phyloP scores from a whole-genome alignment of 2,329 filamentous ascomycete genomes.

The Macroventuria anomochaeta region DNA sequence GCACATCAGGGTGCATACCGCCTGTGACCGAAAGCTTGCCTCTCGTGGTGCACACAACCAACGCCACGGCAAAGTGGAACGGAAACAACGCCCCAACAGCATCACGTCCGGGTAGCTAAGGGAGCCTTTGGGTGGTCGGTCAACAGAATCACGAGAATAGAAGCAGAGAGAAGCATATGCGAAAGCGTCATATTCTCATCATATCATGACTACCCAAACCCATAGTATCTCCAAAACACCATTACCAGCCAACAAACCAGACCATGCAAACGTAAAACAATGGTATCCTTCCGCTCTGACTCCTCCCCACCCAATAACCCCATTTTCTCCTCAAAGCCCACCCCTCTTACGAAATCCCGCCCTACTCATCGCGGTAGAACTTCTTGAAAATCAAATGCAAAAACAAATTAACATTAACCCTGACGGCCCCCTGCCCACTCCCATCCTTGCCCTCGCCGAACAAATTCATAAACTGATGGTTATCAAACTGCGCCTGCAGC shows the following conservation, averaged over 20 bases:
- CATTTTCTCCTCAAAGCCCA: not conserved
- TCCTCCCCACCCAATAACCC: not conserved
- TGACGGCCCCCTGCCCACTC: conserved; percentile 58
- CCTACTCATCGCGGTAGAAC: conserved; percentile 72
- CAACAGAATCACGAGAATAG: too few species aligned
- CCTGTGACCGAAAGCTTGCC: too few species aligned
- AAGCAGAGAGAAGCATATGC: not conserved
- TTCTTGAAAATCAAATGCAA: conserved; percentile 98
- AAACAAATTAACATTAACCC: conserved; percentile 94
- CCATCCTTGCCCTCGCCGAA: conserved; percentile 60
- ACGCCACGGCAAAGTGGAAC: too few species aligned
- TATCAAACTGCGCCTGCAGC: conserved; percentile 95
- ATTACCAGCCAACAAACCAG: too few species aligned
- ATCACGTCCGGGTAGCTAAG: too few species aligned
- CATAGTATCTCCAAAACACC: not conserved
- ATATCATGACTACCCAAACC: not conserved
- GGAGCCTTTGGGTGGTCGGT: too few species aligned
- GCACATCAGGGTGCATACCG: too few species aligned
- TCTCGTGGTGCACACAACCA: too few species aligned
- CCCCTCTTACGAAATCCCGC: too few species aligned
- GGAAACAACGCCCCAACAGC: too few species aligned
- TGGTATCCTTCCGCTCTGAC: conserved; percentile 1
- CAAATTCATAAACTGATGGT: conserved; percentile 92
- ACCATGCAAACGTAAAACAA: conserved; percentile 2
- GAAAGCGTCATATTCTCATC: not conserved